Evolutionary conservation across 345 rosid species (phyloP), one percentile per base, ranked within the genome.

Genomic region (Lepidium sativum): DNA sequence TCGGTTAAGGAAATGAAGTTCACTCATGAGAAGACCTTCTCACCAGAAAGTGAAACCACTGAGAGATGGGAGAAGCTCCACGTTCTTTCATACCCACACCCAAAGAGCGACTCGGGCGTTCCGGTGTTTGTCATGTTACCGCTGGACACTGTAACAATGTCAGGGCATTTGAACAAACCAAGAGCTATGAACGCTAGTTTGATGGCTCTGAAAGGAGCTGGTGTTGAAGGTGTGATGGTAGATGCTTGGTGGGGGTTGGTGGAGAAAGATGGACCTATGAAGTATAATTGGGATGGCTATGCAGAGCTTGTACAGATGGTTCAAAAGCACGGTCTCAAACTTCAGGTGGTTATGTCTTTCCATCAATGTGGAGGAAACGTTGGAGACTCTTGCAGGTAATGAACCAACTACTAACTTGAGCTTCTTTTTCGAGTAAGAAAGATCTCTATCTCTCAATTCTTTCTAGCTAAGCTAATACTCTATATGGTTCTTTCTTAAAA

Each of bases 331-430:
- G 96, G 96, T 31, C 70, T 94, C 49, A 94, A 90, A 81, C 84
- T 94, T 47, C 99, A 94, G 58, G 84, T 82, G 5, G 97, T 94
- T 12, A 90, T 90, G 97, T 94, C 99, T 47, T 94, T 94, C 77
- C 99, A 94, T 74, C 97, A 94, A 80, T 90, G 99, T n/a, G 97
- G 99, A 49, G 97, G 99, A 66, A 90, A 94, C 79, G 99, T 94
- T 2, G 97, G 97, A 69, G 99, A 94, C 76, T 90, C 97, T 66
- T 90, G 96, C 99, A 90, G 92, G 99, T 92, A 81, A 58, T 61
- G 45, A 67, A 66, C 11, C 50, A 66, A 65, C 49, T 60, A 66
- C 11, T 49, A 72, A 65, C 55, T 60, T 18, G 53, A 43, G 29
- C 59, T 57, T 65, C 39, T 12, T 41, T 9, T 49, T 2, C 1